Conservation (phyloP, 1,284 basidiomycete species). For the Leccinum pachyderme region DNA sequence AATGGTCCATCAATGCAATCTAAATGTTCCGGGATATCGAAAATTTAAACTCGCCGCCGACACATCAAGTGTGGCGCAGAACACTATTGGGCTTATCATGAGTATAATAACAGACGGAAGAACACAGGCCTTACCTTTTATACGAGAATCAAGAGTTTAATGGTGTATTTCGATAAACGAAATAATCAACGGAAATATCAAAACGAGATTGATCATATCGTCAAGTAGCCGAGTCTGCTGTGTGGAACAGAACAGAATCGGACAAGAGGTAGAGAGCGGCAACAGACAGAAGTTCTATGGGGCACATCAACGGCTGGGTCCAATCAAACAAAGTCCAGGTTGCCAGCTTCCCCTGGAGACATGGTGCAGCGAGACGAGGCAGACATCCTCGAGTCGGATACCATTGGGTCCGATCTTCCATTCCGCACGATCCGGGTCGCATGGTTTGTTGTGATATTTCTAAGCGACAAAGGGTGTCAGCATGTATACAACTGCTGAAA, state of each 20-base stretch:
- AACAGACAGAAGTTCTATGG: background rate
- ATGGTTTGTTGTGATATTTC: slow-evolving; percentile 15
- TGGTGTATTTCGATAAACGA: background rate
- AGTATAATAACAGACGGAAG: background rate
- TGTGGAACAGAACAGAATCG: background rate
- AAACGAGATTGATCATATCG: background rate
- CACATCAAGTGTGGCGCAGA: background rate
- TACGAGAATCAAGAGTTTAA: background rate
- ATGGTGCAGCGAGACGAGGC: slow-evolving; percentile 25
- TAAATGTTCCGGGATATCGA: slow-evolving; percentile 9
- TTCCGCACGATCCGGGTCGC: slow-evolving; percentile 9
- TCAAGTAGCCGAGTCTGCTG: background rate
- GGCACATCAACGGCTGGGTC: slow-evolving; percentile 11
- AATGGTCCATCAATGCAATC: background rate
- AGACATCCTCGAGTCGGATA: slow-evolving; percentile 24
- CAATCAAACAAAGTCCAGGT: slow-evolving; percentile 29
- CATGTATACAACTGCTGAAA: background rate
- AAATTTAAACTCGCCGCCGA: background rate
- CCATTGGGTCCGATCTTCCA: slow-evolving; percentile 29
- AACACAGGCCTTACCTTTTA: slow-evolving; percentile 1
- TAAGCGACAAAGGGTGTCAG: slow-evolving; percentile 9
- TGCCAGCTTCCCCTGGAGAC: slow-evolving; percentile 34
- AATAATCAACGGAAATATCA: background rate
- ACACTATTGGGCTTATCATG: background rate
- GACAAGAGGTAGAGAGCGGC: background rate